These are phyloP conservation scores for Microdochium trichocladiopsis DNA, from an alignment of 2,329 filamentous ascomycete genomes.

Conservation along the genomic window DNA sequence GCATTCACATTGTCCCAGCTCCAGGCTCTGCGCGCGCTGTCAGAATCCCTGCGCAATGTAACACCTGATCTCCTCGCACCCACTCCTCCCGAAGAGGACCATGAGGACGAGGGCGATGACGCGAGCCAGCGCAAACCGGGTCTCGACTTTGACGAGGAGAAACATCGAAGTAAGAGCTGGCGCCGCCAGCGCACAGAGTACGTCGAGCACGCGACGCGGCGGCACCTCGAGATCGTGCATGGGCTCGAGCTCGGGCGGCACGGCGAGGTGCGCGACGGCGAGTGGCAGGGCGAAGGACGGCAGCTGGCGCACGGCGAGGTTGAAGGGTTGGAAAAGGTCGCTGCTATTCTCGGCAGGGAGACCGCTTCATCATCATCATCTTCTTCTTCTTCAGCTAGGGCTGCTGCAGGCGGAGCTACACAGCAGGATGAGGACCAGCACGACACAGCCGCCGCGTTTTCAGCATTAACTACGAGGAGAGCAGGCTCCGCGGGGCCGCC, in stretches of 20 bases:
- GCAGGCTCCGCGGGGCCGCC: not conserved
- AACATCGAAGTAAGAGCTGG: constrained; percentile 42
- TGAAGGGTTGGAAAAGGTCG: constrained; percentile 46
- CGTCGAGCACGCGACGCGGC: constrained; percentile 70
- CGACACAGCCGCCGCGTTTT: no score
- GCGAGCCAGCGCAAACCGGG: constrained; percentile 21
- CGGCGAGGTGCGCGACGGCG: constrained; percentile 57
- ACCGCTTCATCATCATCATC: not conserved
- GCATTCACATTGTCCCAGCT: constrained; percentile 79
- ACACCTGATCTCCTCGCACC: constrained; percentile 49
- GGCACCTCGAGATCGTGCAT: constrained; percentile 65
- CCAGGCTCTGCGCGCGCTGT: constrained; percentile 66
- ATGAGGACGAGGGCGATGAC: constrained; percentile 19
- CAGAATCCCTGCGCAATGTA: constrained; percentile 52
- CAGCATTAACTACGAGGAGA: not conserved
- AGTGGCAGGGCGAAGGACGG: constrained; percentile 52
- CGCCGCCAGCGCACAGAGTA: constrained; percentile 71
- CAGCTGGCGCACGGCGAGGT: constrained; percentile 45
- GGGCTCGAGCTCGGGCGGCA: constrained; percentile 58
- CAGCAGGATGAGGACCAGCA: no score
- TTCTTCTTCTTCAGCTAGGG: no score
- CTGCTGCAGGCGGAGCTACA: no score
- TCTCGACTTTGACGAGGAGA: constrained; percentile 12
- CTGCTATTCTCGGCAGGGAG: constrained; percentile 33
- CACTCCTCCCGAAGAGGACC: constrained; percentile 2